phyloP scores from a whole-genome alignment of 495 filamentous ascomycete species.

The Talaromyces thailandensis region DNA sequence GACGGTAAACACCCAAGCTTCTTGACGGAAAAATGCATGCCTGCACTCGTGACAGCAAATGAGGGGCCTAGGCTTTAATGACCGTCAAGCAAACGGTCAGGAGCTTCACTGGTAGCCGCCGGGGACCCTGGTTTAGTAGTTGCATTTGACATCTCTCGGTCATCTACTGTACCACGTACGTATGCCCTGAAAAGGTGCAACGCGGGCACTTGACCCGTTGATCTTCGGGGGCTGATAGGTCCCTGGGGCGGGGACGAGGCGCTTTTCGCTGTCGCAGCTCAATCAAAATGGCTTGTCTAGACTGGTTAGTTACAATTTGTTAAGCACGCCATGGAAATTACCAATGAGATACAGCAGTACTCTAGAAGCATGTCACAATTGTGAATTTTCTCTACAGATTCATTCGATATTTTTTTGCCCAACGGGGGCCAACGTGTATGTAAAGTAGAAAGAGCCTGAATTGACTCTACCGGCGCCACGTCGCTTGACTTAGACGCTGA shows the following conservation, averaged over 20 bases:
- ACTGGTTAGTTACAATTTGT: not conserved
- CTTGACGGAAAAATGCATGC: not conserved
- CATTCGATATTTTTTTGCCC: not conserved
- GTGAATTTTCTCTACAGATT: not conserved
- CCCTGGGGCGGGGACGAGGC: not conserved
- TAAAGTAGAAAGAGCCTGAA: not conserved
- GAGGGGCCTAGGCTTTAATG: not conserved
- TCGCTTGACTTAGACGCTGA: slow-evolving; percentile 3
- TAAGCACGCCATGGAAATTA: not conserved
- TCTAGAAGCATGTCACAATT: not conserved
- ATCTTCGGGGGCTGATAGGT: not conserved
- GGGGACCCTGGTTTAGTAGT: slow-evolving; percentile 2
- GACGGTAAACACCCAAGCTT: not conserved
- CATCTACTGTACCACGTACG: not conserved
- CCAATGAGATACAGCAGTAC: not conserved
- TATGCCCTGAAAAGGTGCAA: not conserved
- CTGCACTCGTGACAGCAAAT: not conserved
- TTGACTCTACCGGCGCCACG: slow-evolving; percentile 2
- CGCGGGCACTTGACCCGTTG: not conserved
- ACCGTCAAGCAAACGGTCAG: not conserved
- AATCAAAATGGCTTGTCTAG: not conserved
- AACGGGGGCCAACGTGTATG: not conserved
- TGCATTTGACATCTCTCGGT: not conserved
- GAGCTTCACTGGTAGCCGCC: slow-evolving; percentile 2
- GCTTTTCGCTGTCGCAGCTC: not conserved